Percentiles rank a stretch among this genome's conserved stretches.
These are phyloP conservation scores for Paracoccidioides brasiliensis DNA, from an alignment of 2,329 filamentous ascomycete genomes.

Conservation along the genomic window DNA sequence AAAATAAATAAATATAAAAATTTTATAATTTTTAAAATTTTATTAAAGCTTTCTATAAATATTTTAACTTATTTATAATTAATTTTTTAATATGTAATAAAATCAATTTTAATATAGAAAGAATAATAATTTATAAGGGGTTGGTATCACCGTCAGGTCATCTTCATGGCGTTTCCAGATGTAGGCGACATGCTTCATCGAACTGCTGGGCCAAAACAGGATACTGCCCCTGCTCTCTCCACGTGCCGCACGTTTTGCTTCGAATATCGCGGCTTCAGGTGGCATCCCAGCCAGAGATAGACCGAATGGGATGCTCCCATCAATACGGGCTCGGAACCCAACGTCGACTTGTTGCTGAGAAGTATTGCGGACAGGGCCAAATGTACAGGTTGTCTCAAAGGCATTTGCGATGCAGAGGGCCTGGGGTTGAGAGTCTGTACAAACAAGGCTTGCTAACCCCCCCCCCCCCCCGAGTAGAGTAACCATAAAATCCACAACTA, in stretches of 20 bases:
- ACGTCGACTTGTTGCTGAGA: background rate
- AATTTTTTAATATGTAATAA: no score
- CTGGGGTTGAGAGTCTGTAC: constrained; percentile 6
- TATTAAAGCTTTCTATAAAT: no score
- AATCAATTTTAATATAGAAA: no score
- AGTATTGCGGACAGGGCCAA: constrained; percentile 6
- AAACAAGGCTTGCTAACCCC: constrained; percentile 8
- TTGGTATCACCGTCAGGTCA: constrained; percentile 5
- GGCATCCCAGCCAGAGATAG: constrained; percentile 1
- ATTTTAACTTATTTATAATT: no score
- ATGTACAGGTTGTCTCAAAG: constrained; percentile 8
- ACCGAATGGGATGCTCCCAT: constrained; percentile 10
- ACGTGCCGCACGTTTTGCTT: constrained; percentile 7
- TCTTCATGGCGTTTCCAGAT: background rate
- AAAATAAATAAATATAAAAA: no score
- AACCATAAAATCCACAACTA: constrained; percentile 10
- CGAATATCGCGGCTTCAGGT: constrained; percentile 8
- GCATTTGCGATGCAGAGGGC: constrained; percentile 9
- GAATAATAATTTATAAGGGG: background rate
- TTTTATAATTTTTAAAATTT: no score
- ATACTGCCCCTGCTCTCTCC: background rate
- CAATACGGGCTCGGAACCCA: constrained; percentile 7
- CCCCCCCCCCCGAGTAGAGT: constrained; percentile 4
- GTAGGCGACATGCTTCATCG: constrained; percentile 7
- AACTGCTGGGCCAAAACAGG: constrained; percentile 9